These are phyloP conservation scores for Gaeumannomyces sp. DNA, from an alignment of 2,329 filamentous ascomycete species.

Conservation along the genomic window DNA sequence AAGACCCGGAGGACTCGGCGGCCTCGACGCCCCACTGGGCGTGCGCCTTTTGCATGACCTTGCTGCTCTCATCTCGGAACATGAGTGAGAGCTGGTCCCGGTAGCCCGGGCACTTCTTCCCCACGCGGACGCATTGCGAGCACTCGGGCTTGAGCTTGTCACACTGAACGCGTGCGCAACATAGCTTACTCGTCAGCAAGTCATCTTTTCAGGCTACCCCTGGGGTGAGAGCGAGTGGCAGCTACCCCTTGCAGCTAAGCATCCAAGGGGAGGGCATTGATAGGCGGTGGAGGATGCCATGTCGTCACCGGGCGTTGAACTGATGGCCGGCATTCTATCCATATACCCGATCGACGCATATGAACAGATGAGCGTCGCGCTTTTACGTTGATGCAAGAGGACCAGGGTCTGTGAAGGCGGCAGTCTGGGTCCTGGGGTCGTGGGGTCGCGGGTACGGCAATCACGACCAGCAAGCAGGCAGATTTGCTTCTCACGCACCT, in stretches of 20 bases:
- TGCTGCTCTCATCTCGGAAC: constrained; percentile 60
- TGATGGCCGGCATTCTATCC: neutral
- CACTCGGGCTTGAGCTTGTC: constrained; percentile 56
- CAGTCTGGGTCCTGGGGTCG: too few relatives aligned
- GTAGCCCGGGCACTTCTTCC: constrained; percentile 57
- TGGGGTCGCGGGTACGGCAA: neutral
- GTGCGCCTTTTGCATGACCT: constrained; percentile 54
- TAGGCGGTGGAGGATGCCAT: neutral
- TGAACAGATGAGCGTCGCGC: too few relatives aligned
- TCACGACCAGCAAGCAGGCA: constrained; percentile 2
- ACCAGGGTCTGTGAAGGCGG: too few relatives aligned
- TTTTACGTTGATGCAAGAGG: too few relatives aligned
- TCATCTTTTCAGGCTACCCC: neutral
- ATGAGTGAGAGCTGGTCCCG: constrained; percentile 58
- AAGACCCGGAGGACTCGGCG: constrained; percentile 10
- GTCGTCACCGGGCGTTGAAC: neutral
- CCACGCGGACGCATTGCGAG: constrained; percentile 54
- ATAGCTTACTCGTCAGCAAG: neutral
- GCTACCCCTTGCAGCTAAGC: neutral
- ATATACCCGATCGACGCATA: neutral
- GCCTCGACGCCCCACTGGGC: constrained; percentile 39
- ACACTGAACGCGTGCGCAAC: constrained; percentile 34
- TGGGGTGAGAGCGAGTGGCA: neutral
- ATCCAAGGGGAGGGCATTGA: neutral
- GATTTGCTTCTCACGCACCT: constrained; percentile 32